Base-by-base conservation (phyloP, 1,139 yeast species). In the Pichia sp. region DNA sequence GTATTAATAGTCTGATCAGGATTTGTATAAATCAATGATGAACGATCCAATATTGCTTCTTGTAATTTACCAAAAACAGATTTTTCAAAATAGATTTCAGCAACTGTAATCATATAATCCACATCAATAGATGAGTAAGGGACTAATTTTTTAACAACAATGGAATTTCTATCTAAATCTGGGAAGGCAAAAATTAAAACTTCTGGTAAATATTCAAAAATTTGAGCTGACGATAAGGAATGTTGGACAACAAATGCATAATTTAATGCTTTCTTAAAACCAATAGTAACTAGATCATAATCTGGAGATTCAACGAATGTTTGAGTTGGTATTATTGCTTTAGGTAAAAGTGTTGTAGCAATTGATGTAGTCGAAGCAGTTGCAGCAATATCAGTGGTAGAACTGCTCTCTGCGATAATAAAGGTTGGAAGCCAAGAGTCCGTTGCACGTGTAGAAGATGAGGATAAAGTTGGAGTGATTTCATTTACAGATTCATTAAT, bases 51-150 rank as follows among this genome's bases (percentile, higher is more conserved):
- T 35, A 84, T 62, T 39, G 69, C 62, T 32, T 61, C 60, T 46
- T 74, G 73, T 54, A 84, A 69, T 0, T 67, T 60, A 12, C 59
- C 57, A 20, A 80, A 68, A 16, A 73, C 65, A 12, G 62, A 62
- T n/a, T 66, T 60, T 39, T 87, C 87, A 70, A 81, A 82, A 58
- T 80, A 82, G 43, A 82, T 84, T 60, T 81, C 86, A 20, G 92
- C 92, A 50, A 84, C 84, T 1, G 90, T 80, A 45, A 82, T 81
- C 38, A 83, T 73, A 60, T 83, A 83, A 45, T 63, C 64, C 38
- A 65, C 65, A 11, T 62, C 62, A 1, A 63, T 40, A 3, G 84
- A 74, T 4, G 78, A 70, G 57, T 74, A 80, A 35, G 94, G 92
- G 47, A 82, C 77, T 55, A 84, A 70, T 62, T 80, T 76, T 50